Percentiles rank a stretch among this genome's conserved stretches.
Evolutionary conservation across 768 basidiomycete genomes (phyloP).

Genomic region (Naganishia randhawae): DNA sequence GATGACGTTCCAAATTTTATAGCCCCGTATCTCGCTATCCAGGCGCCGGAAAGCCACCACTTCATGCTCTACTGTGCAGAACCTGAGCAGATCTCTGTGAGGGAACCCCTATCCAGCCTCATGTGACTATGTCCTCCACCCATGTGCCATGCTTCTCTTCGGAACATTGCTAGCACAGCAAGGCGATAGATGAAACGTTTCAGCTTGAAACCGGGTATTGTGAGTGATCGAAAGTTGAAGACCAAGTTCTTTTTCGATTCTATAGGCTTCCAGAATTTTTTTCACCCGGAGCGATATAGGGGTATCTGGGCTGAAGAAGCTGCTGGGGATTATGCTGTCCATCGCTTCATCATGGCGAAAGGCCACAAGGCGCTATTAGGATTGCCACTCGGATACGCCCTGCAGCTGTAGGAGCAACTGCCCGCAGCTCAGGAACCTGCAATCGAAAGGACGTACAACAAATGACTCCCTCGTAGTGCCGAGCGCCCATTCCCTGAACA

Average conservation of each 20-base stretch:
- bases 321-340: neutral
- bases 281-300: neutral
- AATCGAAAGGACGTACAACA: constrained; percentile 13
- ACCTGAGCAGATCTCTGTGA: too few species aligned
- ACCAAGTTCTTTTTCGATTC: neutral
- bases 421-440: neutral
- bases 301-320: constrained; percentile 5
- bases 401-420: too few species aligned
- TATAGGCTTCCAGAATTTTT: neutral
- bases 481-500: neutral
- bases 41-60: too few species aligned
- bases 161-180: constrained; percentile 1
- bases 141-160: neutral
- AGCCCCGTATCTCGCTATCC: too few species aligned
- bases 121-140: neutral
- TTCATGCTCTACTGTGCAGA: too few species aligned
- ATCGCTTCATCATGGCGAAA: too few species aligned
- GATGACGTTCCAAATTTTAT: too few species aligned
- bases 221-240: neutral
- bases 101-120: neutral
- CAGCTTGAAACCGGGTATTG: neutral
- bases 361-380: neutral
- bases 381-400: too few species aligned
- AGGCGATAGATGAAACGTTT: constrained; percentile 5
- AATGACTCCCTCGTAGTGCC: neutral